Evolutionary conservation across 768 basidiomycete species (phyloP), one percentile per base, ranked within the genome.

Genomic region (Tylopilus subfusipes): DNA sequence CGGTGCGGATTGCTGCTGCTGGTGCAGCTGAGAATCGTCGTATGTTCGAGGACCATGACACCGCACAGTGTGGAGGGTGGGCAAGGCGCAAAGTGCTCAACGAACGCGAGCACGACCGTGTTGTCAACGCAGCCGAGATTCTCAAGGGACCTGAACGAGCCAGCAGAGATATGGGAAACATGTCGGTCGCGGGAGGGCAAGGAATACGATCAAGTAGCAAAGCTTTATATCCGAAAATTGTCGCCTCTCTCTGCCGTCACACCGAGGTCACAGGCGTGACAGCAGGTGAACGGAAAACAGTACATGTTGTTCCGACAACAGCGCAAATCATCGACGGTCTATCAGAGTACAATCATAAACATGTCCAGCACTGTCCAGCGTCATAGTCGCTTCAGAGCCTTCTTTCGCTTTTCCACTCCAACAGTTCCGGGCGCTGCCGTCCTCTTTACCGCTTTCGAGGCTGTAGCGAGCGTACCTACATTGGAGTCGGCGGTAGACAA

Each of bases 331-430:
- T 50, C 18, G 21, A 42, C 18, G 42, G 40, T 42, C 47, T 42
- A 53, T 22, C 27, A 30, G 16, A 36, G 30, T 54, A 54, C 52
- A 61, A 8, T 33, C 53, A 34, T 50, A 4, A 42, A 40, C 18
- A 24, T 46, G 50, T 44, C 55, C 52, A 29, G 54, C 38, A 52
- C 40, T 11, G 19, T 53, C 46, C 50, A 38, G 40, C 29, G 14
- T 71, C 63, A 93, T 69, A 93, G 71, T 58, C 90, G 77, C 72
- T 89, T 93, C 61, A 93, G 72, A 5, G 90, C 91, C 77, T 92
- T 93, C 80, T 93, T 93, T 69, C 91, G 77, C 75, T 93, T 93
- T 72, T 91, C 90, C 4, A 81, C 82, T 2, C 83, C 83, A 3
- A 76, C 78, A 12, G 72, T 74, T 2, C 78, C 78, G 0, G 83